Evolutionary conservation across 208 protist genomes (phyloP).

Genomic region (Vickermania spadyakhi): DNA sequence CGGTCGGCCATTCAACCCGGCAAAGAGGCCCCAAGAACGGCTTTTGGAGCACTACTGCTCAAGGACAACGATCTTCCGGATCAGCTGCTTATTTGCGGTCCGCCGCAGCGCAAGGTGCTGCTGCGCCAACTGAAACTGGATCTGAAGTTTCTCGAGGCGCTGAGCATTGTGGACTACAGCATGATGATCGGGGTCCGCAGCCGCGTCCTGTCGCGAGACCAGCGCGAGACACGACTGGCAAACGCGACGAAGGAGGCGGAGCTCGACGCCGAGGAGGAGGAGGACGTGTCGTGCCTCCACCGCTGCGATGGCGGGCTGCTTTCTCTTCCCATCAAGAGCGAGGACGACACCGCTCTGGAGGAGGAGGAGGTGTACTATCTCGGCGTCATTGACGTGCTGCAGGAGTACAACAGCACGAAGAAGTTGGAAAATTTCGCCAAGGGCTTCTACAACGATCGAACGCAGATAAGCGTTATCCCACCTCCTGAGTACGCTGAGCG

Average conservation of each 20-base stretch:
- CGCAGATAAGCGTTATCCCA: conserved; percentile 78
- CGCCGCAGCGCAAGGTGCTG: conserved; percentile 61
- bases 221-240: not conserved
- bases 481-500: conserved; percentile 75
- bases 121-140: conserved; percentile 83
- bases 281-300: conserved; percentile 51
- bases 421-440: conserved; percentile 85
- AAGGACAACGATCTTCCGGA: conserved; percentile 85
- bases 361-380: conserved; percentile 88
- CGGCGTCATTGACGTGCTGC: conserved; percentile 91
- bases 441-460: conserved; percentile 51
- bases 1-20: conserved; percentile 41
- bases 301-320: conserved; percentile 76
- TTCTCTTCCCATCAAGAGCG: conserved; percentile 62
- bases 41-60: conserved; percentile 70
- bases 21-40: conserved; percentile 47
- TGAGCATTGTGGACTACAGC: conserved; percentile 90
- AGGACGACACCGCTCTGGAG: conserved; percentile 51
- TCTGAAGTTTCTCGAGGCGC: conserved; percentile 53
- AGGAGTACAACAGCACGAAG: conserved; percentile 83
- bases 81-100: conserved; percentile 78
- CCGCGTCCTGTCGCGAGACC: conserved; percentile 37
- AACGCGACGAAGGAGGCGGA: conserved; percentile 6
- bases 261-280: conserved; percentile 8
- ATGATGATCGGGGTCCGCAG: conserved; percentile 88